A percentile compares a stretch with the other conserved stretches of the same genome.
These are phyloP conservation scores for Mesotaenium endlicherianum DNA, from an alignment of 139 green algal species.

Conservation along the genomic window DNA sequence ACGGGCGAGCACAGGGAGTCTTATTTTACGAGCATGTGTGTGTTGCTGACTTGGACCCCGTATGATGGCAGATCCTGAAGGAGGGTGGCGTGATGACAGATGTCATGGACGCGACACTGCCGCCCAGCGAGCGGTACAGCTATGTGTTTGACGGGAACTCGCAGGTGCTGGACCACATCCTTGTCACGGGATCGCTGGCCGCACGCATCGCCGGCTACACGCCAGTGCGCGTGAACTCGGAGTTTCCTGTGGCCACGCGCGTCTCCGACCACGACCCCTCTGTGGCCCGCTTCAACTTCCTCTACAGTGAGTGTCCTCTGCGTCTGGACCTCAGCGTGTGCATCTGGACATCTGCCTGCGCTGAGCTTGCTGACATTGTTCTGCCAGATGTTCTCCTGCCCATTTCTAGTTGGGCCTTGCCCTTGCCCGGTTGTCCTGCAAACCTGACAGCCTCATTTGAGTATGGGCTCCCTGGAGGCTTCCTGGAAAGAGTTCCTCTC, in stretches of 20 bases:
- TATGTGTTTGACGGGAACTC: constrained; percentile 2
- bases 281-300: neutral
- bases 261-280: constrained; percentile 1
- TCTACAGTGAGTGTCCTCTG: too few relatives aligned
- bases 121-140: neutral
- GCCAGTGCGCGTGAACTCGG: neutral
- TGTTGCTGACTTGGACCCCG: too few relatives aligned
- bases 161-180: neutral
- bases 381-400: neutral
- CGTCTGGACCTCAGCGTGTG: too few relatives aligned
- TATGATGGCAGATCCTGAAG: neutral
- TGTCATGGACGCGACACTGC: neutral
- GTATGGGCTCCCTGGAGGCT: too few relatives aligned
- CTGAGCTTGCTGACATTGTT: neutral
- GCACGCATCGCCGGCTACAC: neutral
- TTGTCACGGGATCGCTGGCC: neutral
- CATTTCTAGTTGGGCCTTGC: too few relatives aligned
- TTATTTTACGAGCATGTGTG: too few relatives aligned
- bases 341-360: too few relatives aligned
- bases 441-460: too few relatives aligned
- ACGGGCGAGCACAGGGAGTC: too few relatives aligned
- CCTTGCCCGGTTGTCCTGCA: too few relatives aligned
- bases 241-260: neutral
- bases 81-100: neutral
- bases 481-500: too few relatives aligned